Percentiles rank a stretch among this genome's conserved stretches.
phyloP scores from a whole-genome alignment of 2,329 filamentous ascomycete species.

The Talaromyces albobiverticillius region DNA sequence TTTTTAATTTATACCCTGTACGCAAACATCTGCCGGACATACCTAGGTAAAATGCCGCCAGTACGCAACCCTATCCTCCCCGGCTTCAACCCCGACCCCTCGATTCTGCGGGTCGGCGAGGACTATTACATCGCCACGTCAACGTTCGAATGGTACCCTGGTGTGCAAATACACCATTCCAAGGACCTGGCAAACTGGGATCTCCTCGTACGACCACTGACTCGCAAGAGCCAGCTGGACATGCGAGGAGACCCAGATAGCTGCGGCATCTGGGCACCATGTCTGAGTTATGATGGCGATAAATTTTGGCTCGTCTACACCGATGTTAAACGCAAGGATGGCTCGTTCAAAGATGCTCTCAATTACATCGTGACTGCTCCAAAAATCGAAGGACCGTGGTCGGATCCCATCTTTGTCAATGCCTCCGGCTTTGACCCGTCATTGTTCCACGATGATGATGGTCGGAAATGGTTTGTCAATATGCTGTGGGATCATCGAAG shows the following conservation, averaged over 20 bases:
- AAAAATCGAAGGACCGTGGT: slow-evolving; percentile 39
- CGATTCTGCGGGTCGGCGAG: slow-evolving; percentile 46
- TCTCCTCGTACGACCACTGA: slow-evolving; percentile 25
- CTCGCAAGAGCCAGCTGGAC: slow-evolving; percentile 21
- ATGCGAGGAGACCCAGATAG: slow-evolving; percentile 23
- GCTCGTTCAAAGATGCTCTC: slow-evolving; percentile 62
- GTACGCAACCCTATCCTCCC: slow-evolving; percentile 55
- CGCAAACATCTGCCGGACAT: too few relatives aligned
- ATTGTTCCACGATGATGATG: slow-evolving; percentile 50
- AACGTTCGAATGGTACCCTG: slow-evolving; percentile 59
- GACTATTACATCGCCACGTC: slow-evolving; percentile 60
- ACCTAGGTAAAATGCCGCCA: too few relatives aligned
- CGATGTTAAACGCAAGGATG: slow-evolving; percentile 60
- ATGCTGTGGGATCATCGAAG: slow-evolving; percentile 15
- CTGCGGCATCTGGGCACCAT: slow-evolving; percentile 44
- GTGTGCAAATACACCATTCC: slow-evolving; percentile 58
- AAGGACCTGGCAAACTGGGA: slow-evolving; percentile 40
- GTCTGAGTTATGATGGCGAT: slow-evolving; percentile 43
- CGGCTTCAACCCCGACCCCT: slow-evolving; percentile 62
- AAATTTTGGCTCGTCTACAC: slow-evolving; percentile 46
- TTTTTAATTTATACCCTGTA: background rate
- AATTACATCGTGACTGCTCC: slow-evolving; percentile 48
- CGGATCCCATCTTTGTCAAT: slow-evolving; percentile 48
- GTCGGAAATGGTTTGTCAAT: slow-evolving; percentile 15
- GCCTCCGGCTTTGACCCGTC: slow-evolving; percentile 54